phyloP scores from a whole-genome alignment of 371 early-diverging fungal species.

The Apophysomyces elegans region DNA sequence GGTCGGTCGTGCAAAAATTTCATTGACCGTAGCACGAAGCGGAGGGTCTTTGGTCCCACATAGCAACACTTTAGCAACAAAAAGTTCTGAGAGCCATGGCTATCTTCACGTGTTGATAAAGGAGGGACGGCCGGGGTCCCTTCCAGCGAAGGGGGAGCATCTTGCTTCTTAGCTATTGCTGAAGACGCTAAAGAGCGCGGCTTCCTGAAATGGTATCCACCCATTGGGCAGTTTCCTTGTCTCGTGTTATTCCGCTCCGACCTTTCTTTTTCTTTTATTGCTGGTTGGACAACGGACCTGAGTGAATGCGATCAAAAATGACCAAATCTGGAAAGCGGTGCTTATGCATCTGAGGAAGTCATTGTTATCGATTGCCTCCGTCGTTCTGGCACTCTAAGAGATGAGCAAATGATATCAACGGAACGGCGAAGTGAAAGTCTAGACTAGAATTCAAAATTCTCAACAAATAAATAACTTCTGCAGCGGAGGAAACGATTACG shows the following conservation, averaged over 20 bases:
- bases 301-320: neutral
- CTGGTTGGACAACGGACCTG: neutral
- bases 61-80: conserved; percentile 6
- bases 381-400: neutral
- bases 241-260: conserved; percentile 3
- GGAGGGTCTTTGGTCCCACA: conserved; percentile 7
- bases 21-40: conserved; percentile 3
- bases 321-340: neutral
- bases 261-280: neutral
- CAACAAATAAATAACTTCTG: too few species aligned
- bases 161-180: conserved; percentile 2
- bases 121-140: neutral
- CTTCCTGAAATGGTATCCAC: neutral
- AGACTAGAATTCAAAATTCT: neutral
- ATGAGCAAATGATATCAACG: neutral
- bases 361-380: neutral
- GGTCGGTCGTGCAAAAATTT: conserved; percentile 11
- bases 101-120: neutral
- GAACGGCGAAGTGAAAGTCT: neutral
- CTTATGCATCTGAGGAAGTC: neutral
- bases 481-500: too few species aligned
- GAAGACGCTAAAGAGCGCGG: conserved; percentile 1
- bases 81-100: conserved; percentile 4
- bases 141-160: neutral
- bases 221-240: conserved; percentile 4